These are phyloP conservation scores for Chaetomiaceae sp. DNA, from an alignment of 2,329 filamentous ascomycete species.

Conservation along the genomic window DNA sequence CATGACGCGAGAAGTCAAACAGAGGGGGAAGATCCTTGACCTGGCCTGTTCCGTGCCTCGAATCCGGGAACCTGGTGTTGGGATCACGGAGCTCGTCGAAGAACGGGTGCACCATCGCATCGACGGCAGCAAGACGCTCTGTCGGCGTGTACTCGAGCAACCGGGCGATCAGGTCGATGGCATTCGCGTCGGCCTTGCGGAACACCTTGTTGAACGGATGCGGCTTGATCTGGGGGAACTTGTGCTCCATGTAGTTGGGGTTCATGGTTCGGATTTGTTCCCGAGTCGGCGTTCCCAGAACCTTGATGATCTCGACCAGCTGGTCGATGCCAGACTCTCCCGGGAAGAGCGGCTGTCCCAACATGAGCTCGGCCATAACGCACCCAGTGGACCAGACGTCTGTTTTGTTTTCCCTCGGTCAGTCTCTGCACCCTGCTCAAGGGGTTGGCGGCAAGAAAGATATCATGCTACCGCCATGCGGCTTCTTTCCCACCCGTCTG, in stretches of 20 bases:
- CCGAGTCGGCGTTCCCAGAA: slow-evolving; percentile 89
- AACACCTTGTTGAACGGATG: slow-evolving; percentile 99
- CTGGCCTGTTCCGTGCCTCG: slow-evolving; percentile 77
- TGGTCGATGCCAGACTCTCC: slow-evolving; percentile 98
- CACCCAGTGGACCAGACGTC: slow-evolving; percentile 99
- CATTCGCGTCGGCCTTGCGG: slow-evolving; percentile 87
- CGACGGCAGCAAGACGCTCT: slow-evolving; percentile 84
- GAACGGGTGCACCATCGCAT: slow-evolving; percentile 98
- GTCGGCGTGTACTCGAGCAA: slow-evolving; percentile 96
- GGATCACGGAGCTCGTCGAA: slow-evolving; percentile 95
- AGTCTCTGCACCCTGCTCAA: too few species aligned
- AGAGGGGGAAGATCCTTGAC: slow-evolving; percentile 78
- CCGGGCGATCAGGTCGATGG: slow-evolving; percentile 90
- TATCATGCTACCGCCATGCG: too few species aligned
- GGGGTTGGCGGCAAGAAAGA: too few species aligned
- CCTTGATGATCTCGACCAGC: slow-evolving; percentile 98
- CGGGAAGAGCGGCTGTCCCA: slow-evolving; percentile 94
- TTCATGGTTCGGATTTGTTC: slow-evolving; percentile 99
- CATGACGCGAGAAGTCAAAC: slow-evolving; percentile 91
- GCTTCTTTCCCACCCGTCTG: background rate
- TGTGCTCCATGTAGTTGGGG: slow-evolving; percentile 99
- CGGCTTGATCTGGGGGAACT: slow-evolving; percentile 99
- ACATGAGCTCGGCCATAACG: slow-evolving; percentile 99
- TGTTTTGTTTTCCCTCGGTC: slow-evolving; percentile 37
- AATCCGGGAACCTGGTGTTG: slow-evolving; percentile 87